These are phyloP conservation scores for Saccharomycopsis oosterbeekiorum DNA, from an alignment of 805 yeast species.

Conservation along the genomic window DNA sequence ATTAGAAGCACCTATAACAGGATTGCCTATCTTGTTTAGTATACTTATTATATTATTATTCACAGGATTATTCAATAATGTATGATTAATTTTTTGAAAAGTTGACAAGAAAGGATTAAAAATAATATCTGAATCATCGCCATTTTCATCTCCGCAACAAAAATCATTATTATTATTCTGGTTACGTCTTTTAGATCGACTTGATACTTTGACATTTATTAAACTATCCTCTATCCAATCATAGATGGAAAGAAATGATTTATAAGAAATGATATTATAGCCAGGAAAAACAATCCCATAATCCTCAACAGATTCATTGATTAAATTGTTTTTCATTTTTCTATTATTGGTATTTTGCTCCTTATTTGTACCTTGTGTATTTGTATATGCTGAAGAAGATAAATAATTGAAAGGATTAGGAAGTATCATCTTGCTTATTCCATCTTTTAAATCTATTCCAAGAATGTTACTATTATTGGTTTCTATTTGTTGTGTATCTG, in stretches of 20 bases:
- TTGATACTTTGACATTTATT: constrained; percentile 1
- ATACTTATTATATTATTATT: neutral
- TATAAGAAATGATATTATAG: constrained; percentile 14
- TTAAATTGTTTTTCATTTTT: neutral
- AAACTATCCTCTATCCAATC: constrained; percentile 16
- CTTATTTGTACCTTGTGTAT: neutral
- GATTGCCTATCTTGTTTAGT: neutral
- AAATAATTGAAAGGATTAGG: neutral
- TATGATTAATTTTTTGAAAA: constrained; percentile 6
- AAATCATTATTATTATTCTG: neutral
- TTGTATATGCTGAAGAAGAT: neutral
- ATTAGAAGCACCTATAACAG: neutral
- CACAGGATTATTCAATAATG: constrained; percentile 1
- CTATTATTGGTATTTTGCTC: neutral
- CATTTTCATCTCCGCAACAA: neutral
- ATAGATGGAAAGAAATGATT: constrained; percentile 13
- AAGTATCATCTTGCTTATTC: neutral
- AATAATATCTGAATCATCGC: constrained; percentile 1
- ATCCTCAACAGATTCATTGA: constrained; percentile 10
- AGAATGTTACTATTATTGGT: neutral
- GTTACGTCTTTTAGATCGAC: neutral
- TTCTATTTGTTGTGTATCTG: neutral
- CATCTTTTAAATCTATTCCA: neutral
- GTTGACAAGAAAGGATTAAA: constrained; percentile 17
- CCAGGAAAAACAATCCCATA: constrained; percentile 18